Base-by-base conservation (phyloP, 2,329 filamentous ascomycete species). In the Grosmannia penicillata region DNA sequence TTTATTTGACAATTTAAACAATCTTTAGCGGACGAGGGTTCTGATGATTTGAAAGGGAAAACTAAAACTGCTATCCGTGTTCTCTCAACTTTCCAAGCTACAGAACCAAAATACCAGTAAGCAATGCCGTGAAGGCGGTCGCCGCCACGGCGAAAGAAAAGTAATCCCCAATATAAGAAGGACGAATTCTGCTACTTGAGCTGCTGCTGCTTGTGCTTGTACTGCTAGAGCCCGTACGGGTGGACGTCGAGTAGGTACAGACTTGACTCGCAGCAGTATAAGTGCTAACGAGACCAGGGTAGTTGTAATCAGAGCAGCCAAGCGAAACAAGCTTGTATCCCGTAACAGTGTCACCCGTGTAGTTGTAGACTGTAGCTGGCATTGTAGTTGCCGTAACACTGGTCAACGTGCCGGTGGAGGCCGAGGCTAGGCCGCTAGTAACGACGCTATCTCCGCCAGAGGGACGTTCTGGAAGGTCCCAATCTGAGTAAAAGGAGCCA, bases 251-350 rank as follows among this genome's bases (percentile, higher is more conserved):
- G 18, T 40, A 40, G n/a, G 23, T 19, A 23, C 38, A 40, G 28
- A 33, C 36, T 33, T 40, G 38, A 14, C 33, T 22, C 5, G 22
- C 11, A 28, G 38, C 38, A 8, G 14, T 31, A 33, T 40, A 40
- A 15, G 38, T 40, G 27, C 13, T 24, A 27, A 18, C 33, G 23
- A 17, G 22, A n/a, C 38, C 38, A 10, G 38, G 38, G 28, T 40
- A 40, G 33, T 40, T 40, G 38, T 14, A 22, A n/a, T 40, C 38
- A n/a, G 38, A 40, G 38, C 38, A 40, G 27, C 38, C 38, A 5
- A 40, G 23, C 8, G 38, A 40, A 6, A 40, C 38, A 17, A 40
- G 38, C 18, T 22, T 32, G 22, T 26, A 22, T 22, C 38, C 38
- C 17, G 33, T 40, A 18, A 36, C 38, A n/a, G 33, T 36, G 11